Evolutionary conservation across 129 eudicot species (phyloP).

Genomic region (Centrapalus pauciflorus): DNA sequence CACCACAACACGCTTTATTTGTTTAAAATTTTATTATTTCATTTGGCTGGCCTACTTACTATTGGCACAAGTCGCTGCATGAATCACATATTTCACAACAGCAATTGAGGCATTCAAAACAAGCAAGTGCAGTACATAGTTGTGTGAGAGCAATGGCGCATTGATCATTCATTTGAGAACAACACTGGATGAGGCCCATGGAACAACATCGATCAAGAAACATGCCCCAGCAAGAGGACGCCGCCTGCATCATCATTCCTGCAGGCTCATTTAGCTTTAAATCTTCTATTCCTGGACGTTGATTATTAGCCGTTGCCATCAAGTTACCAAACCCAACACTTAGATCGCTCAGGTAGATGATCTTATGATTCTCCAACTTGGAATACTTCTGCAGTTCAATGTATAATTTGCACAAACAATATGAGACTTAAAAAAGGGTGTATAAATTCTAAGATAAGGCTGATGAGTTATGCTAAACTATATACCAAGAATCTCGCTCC

Average conservation of each 20-base stretch:
- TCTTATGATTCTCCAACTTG: constrained; percentile 31
- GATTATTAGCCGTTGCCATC: constrained; percentile 51
- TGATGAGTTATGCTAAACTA: no score
- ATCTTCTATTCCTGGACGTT: constrained; percentile 49
- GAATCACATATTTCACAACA: constrained; percentile 63
- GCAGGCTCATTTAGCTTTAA: constrained; percentile 46
- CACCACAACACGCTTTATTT: neutral
- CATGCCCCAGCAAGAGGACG: constrained; percentile 46
- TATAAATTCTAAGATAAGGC: no score
- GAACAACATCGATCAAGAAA: constrained; percentile 56
- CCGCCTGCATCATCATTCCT: constrained; percentile 56
- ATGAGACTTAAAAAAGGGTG: neutral
- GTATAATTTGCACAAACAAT: neutral
- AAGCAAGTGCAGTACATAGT: constrained; percentile 73
- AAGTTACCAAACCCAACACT: constrained; percentile 79
- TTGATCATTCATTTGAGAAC: constrained; percentile 54
- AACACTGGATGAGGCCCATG: constrained; percentile 54
- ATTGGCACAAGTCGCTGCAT: constrained; percentile 33
- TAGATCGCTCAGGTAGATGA: constrained; percentile 29
- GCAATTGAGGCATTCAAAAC: constrained; percentile 65
- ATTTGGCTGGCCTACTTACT: neutral
- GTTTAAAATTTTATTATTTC: neutral
- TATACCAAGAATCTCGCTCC: no score
- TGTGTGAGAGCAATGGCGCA: constrained; percentile 65
- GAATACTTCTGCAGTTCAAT: constrained; percentile 36